These are phyloP conservation scores for Betula pendula DNA, from an alignment of 306 rosid genomes.

Conservation along the genomic window DNA sequence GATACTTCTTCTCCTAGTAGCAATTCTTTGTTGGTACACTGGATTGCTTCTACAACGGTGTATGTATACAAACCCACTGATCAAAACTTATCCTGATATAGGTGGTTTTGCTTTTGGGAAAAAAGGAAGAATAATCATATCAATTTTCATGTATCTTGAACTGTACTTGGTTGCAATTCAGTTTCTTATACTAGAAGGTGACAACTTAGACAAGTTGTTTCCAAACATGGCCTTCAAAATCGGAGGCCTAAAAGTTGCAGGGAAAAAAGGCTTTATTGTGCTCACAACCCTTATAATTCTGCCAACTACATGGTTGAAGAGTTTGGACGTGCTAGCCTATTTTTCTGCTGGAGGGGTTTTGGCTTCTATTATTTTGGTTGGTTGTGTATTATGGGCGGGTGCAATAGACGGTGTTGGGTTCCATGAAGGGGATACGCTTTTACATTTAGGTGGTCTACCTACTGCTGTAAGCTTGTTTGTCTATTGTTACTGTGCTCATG, in stretches of 20 bases:
- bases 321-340: slow-evolving; percentile 51
- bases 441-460: slow-evolving; percentile 44
- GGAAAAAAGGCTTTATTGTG: slow-evolving; percentile 47
- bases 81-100: slow-evolving; percentile 62
- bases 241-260: slow-evolving; percentile 33
- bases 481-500: slow-evolving; percentile 63
- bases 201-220: slow-evolving; percentile 55
- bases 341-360: slow-evolving; percentile 67
- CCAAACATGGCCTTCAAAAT: slow-evolving; percentile 43
- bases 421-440: slow-evolving; percentile 31
- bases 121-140: slow-evolving; percentile 47
- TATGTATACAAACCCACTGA: slow-evolving; percentile 39
- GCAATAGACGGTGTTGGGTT: slow-evolving; percentile 61
- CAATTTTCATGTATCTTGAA: slow-evolving; percentile 49
- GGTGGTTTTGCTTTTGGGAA: slow-evolving; percentile 60
- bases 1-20: slow-evolving; percentile 42
- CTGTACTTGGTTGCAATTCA: slow-evolving; percentile 53
- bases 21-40: slow-evolving; percentile 60
- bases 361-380: slow-evolving; percentile 45
- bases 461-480: slow-evolving; percentile 51
- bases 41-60: slow-evolving; percentile 59
- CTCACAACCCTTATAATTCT: slow-evolving; percentile 46
- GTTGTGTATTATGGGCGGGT: slow-evolving; percentile 55
- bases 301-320: slow-evolving; percentile 74
- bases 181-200: slow-evolving; percentile 72